Base-by-base conservation (phyloP, 768 basidiomycete species). In the Lentinula guzmanii region DNA sequence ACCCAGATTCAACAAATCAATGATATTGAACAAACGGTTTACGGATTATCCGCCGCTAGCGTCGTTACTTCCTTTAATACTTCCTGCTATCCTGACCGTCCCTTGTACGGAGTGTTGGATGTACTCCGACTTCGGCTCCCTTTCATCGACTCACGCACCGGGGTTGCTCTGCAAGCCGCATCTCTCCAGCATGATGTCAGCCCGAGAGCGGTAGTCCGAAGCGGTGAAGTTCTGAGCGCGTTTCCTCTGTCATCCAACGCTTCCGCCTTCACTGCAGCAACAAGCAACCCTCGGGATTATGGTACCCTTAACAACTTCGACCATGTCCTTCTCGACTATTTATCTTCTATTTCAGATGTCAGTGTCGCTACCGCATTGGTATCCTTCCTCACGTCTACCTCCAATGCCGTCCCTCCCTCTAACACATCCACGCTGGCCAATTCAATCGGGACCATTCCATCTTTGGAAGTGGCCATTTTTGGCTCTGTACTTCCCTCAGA, bases 391-490 rank as follows among this genome's bases (percentile, higher is more conserved):
- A 70, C 85, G 15, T 72, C 74, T 4, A 69, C 70, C 15, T 65
- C 70, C 9, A 70, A 73, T 13, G 69, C 72, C 10, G 81, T 41
- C n/a, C 48, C 84, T 7, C 82, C 84, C 3, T 65, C 74, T 4
- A 70, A 70, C 18, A 66, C 74, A 28, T 75, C 81, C 9, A 43
- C 70, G 13, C 70, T 85, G 5, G 77, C 72, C 58, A 66, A 72
- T 56, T 73, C 77, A 2, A 65, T 86, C n/a, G 64, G 76, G 10
- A 67, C 72, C 1, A 72, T 88, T 50, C 87, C 86, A 24, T 63
- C 72, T 1, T 66, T 89, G 39, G 86, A 87, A 70, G 83, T 86
- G 3, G 86, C 85, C 1, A 66, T 88, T n/a, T 87, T 88, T 67
- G 87, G 86, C 5, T 73, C 78, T 13, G 69, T 88, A 28, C 66